Percentiles rank a stretch among this genome's conserved stretches.
phyloP scores from a whole-genome alignment of 2,329 filamentous ascomycete genomes.

The Aschersonia sp. region DNA sequence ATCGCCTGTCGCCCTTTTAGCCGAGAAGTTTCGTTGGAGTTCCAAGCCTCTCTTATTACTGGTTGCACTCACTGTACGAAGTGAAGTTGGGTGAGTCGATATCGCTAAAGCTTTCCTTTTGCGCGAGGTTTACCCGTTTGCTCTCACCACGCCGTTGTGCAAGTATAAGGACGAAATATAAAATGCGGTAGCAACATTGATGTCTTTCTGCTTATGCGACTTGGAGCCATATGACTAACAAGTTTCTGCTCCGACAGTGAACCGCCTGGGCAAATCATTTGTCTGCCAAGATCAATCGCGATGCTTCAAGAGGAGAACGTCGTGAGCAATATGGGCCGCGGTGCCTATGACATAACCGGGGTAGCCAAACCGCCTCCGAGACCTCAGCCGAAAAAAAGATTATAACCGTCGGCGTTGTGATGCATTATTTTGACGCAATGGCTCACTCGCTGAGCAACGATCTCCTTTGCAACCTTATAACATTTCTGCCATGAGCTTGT shows the following conservation, averaged over 20 bases:
- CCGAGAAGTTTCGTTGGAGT: background rate
- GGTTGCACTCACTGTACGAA: slow-evolving; percentile 13
- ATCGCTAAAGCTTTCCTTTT: slow-evolving; percentile 10
- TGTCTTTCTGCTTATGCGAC: too few relatives aligned
- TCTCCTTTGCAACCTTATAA: slow-evolving; percentile 5
- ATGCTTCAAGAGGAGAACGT: slow-evolving; percentile 21
- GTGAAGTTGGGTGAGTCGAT: slow-evolving; percentile 19
- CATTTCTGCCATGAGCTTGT: slow-evolving; percentile 11
- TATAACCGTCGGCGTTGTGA: background rate
- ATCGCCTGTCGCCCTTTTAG: slow-evolving; percentile 5
- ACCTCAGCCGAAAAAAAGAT: slow-evolving; percentile 17
- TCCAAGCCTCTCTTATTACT: background rate
- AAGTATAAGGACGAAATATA: too few relatives aligned
- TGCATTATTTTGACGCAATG: too few relatives aligned
- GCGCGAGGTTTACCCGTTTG: slow-evolving; percentile 2
- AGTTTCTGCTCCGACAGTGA: background rate
- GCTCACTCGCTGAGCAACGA: too few relatives aligned
- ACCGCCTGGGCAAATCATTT: too few relatives aligned
- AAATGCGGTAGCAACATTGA: too few relatives aligned
- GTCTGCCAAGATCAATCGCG: slow-evolving; percentile 8
- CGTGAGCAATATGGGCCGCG: slow-evolving; percentile 32
- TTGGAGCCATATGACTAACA: background rate
- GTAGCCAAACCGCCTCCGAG: slow-evolving; percentile 31
- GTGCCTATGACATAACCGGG: slow-evolving; percentile 37
- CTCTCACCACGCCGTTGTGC: background rate